Evolutionary conservation across 2,329 filamentous ascomycete species (phyloP), one percentile per base, ranked within the genome.

Genomic region (Cladosporium sphaerospermum): DNA sequence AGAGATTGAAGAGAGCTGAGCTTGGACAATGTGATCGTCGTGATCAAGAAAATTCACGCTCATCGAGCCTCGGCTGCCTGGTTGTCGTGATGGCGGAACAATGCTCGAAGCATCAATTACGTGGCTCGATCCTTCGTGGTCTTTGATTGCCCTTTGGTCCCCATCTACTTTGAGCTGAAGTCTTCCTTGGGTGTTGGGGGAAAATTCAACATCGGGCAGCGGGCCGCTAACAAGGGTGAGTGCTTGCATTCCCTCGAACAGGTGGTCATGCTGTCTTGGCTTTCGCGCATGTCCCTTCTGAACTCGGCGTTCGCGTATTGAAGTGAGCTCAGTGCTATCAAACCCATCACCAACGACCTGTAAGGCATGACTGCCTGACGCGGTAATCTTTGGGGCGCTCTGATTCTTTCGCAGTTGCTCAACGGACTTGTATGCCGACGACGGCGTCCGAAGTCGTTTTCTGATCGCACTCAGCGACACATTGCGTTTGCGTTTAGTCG

Each of bases 121-220:
- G 11, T 3, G 39, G 11, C 39, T 16, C 8, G 39, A 9, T 16
- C 13, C 9, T 14, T 42, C 39, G 16, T 42, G 39, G 7, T 42
- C n/a, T 10, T 16, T 4, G 39, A 16, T 42, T 10, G 39, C 23
- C 23, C 7, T 7, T 5, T 28, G 23, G 23, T 28, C 23, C 23
- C 7, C 7, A 5, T 28, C 23, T 28, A 28, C 23, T 28, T 28
- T 28, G 23, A 28, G 23, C 23, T 28, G 2, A 28, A 28, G 23
- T 28, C 5, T 28, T 28, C 23, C 23, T 28, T 28, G 23, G 7
- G 23, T 28, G 1, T 28, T 28, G 23, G 23, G 7, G 4, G 23
- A 28, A 14, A 65, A 64, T 2, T 54, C 36, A 2, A 64, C 62
- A 3, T 61, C 59, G n/a, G 63, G 64, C 18, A 66, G 45, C 10